Percentiles rank a stretch among this genome's conserved stretches.
Conservation (phyloP, 345 rosid genomes). For the Geranium brycei region DNA sequence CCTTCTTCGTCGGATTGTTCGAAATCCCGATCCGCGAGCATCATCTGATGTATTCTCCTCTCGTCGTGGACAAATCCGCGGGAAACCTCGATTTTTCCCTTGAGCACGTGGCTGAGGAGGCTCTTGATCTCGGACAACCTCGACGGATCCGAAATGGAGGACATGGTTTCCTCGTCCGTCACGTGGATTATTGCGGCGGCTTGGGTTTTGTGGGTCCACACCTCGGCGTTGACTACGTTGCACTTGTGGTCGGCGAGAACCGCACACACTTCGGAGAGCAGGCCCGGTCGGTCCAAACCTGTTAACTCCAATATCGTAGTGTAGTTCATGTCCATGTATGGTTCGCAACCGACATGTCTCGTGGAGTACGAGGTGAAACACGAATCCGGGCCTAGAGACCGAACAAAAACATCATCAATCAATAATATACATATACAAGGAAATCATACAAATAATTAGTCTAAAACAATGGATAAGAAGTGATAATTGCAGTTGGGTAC, state of each 20-base stretch:
- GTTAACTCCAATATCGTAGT: conserved; percentile 65
- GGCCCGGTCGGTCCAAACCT: conserved; percentile 80
- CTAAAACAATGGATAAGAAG: conserved; percentile 1
- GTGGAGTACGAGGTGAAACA: conserved; percentile 49
- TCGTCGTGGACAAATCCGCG: conserved; percentile 52
- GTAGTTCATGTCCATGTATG: conserved; percentile 36
- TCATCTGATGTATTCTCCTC: conserved; percentile 94
- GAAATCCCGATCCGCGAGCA: conserved; percentile 93
- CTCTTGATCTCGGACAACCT: conserved; percentile 47
- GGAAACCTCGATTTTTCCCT: conserved; percentile 63
- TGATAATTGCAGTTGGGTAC: conserved; percentile 42
- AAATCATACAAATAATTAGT: neutral
- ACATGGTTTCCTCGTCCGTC: conserved; percentile 54
- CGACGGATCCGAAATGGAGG: conserved; percentile 51
- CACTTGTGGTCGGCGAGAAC: conserved; percentile 71
- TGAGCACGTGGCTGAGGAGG: conserved; percentile 62
- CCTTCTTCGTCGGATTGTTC: conserved; percentile 40
- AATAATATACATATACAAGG: neutral
- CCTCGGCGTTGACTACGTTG: conserved; percentile 69
- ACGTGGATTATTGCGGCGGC: conserved; percentile 90
- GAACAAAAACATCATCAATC: conserved; percentile 11
- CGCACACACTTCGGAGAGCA: conserved; percentile 82
- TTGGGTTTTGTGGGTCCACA: conserved; percentile 86
- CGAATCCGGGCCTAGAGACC: conserved; percentile 78
- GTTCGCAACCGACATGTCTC: conserved; percentile 61